These are phyloP conservation scores for Pleurotus tuoliensis DNA, from an alignment of 768 basidiomycete genomes.

Conservation along the genomic window DNA sequence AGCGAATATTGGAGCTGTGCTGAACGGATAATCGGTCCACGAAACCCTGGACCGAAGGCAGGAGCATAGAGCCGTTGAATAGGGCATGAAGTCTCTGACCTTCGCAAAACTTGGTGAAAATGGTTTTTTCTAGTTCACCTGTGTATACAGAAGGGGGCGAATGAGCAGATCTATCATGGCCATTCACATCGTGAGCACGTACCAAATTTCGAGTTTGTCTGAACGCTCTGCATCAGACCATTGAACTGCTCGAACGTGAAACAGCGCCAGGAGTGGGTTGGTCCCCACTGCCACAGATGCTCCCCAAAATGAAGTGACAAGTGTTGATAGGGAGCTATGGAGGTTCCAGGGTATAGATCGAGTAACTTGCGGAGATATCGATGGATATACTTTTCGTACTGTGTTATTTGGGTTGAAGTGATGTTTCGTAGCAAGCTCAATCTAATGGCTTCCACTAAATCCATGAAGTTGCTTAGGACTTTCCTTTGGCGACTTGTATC, in stretches of 20 bases:
- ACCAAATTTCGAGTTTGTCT: conserved; percentile 30
- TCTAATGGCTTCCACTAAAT: conserved; percentile 29
- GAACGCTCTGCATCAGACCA: conserved; percentile 23
- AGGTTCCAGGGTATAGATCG: conserved; percentile 23
- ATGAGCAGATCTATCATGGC: no score
- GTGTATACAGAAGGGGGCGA: no score
- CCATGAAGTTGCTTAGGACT: conserved; percentile 29
- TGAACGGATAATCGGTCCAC: conserved; percentile 3
- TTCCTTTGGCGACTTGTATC: conserved; percentile 7
- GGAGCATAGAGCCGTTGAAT: conserved; percentile 4
- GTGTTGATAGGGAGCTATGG: conserved; percentile 34
- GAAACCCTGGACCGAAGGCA: not conserved
- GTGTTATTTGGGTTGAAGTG: conserved; percentile 15
- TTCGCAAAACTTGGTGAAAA: conserved; percentile 20
- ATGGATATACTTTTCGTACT: conserved; percentile 24
- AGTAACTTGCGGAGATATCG: conserved; percentile 26
- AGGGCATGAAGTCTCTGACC: conserved; percentile 17
- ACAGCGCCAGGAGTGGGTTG: conserved; percentile 30
- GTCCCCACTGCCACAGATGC: conserved; percentile 28
- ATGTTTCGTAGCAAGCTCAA: conserved; percentile 22
- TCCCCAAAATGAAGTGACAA: conserved; percentile 31
- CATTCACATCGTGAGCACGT: conserved; percentile 1
- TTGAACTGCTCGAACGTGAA: conserved; percentile 19
- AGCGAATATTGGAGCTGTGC: conserved; percentile 12
- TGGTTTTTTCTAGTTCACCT: conserved; percentile 26